These are phyloP conservation scores for Lichenothelia convexa DNA, from an alignment of 495 filamentous ascomycete genomes.

Conservation along the genomic window DNA sequence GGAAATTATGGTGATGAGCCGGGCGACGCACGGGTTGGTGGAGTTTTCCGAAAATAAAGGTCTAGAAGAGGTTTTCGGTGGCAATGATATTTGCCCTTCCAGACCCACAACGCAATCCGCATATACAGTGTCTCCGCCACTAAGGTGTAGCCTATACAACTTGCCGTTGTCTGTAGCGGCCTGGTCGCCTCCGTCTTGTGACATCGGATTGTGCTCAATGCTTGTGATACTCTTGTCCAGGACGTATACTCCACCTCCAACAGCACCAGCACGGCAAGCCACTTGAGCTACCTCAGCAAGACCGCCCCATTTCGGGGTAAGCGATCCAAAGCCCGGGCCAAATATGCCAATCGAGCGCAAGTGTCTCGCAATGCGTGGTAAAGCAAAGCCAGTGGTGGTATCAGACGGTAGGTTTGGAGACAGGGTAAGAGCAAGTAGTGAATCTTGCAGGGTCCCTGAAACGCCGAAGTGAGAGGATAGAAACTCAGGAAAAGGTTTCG, in stretches of 20 bases:
- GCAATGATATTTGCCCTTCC: no score
- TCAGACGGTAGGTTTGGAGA: constrained; percentile 37
- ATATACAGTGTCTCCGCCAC: not conserved
- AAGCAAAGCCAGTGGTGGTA: constrained; percentile 44
- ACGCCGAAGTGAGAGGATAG: constrained; percentile 56
- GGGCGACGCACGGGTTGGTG: constrained; percentile 11
- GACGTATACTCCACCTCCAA: constrained; percentile 82
- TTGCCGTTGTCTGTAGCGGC: no score
- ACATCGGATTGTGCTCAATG: constrained; percentile 10
- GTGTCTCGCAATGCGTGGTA: constrained; percentile 58
- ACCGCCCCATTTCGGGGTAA: constrained; percentile 85
- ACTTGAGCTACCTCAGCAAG: constrained; percentile 84
- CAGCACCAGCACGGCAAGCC: constrained; percentile 75
- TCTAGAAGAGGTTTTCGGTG: not conserved
- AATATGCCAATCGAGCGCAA: constrained; percentile 72
- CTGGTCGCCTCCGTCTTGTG: no score
- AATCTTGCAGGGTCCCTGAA: constrained; percentile 44
- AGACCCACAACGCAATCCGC: not conserved
- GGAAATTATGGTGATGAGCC: constrained; percentile 45
- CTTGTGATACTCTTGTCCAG: constrained; percentile 46
- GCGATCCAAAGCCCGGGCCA: constrained; percentile 67
- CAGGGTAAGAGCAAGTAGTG: constrained; percentile 63
- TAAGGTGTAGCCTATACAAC: no score
- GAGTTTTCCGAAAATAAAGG: not conserved
- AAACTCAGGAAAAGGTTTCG: constrained; percentile 41